Conservation (phyloP, 1,139 yeast species). For the Sugiyamaella pinicola region DNA sequence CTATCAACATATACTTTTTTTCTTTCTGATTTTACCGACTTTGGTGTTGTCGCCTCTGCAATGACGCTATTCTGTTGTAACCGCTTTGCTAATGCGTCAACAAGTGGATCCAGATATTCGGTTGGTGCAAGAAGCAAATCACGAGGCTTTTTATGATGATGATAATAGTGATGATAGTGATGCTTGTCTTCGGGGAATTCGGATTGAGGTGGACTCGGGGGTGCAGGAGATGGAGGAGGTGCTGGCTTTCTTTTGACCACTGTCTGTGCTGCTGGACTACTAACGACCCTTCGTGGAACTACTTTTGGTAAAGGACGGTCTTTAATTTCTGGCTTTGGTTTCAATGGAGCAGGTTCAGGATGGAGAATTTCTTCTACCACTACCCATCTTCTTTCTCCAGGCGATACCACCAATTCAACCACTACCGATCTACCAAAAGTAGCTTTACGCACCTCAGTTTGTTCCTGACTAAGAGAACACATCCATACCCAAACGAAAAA, state of each 20-base stretch:
- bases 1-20: conserved; percentile 25
- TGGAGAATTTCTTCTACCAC: conserved; percentile 61
- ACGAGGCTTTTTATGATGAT: conserved; percentile 15
- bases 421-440: conserved; percentile 81
- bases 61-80: conserved; percentile 24
- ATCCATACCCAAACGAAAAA: conserved; percentile 93
- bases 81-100: conserved; percentile 31
- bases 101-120: conserved; percentile 30
- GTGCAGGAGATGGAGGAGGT: conserved; percentile 9
- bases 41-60: conserved; percentile 9
- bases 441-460: conserved; percentile 62
- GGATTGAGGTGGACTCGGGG: neutral
- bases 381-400: conserved; percentile 67
- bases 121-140: conserved; percentile 11
- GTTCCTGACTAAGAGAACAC: conserved; percentile 74
- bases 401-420: conserved; percentile 56
- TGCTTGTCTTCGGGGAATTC: conserved; percentile 17
- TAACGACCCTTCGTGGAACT: conserved; percentile 24
- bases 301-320: conserved; percentile 24
- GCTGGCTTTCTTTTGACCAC: conserved; percentile 14
- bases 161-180: conserved; percentile 24
- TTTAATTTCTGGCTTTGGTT: conserved; percentile 21
- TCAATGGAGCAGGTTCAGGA: conserved; percentile 36
- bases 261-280: conserved; percentile 24
- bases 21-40: conserved; percentile 3